Percentiles rank a stretch among this genome's conserved stretches.
Evolutionary conservation across 164 flowering plant genomes (phyloP).

Genomic region (Tetrastigma voinierianum): DNA sequence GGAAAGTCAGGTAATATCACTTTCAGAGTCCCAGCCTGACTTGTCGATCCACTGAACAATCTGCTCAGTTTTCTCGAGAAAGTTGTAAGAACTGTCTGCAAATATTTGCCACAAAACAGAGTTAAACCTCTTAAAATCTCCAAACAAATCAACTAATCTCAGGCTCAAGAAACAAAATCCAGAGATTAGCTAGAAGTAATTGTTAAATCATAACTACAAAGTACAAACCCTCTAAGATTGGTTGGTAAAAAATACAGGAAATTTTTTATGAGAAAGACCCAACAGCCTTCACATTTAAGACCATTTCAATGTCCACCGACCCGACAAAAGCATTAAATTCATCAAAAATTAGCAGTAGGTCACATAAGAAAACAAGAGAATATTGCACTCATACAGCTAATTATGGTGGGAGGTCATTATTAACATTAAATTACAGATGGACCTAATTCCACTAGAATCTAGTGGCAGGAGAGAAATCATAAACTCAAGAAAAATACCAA

Average conservation of each 20-base stretch:
- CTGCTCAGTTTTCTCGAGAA: slow-evolving; percentile 44
- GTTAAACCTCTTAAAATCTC: neutral
- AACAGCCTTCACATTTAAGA: neutral
- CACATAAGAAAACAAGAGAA: neutral
- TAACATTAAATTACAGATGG: neutral
- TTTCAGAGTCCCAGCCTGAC: slow-evolving; percentile 22
- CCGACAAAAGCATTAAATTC: neutral
- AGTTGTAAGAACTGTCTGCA: slow-evolving; percentile 43
- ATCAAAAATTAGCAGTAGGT: neutral
- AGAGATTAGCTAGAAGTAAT: neutral
- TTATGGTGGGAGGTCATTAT: slow-evolving; percentile 3
- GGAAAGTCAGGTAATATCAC: slow-evolving; percentile 58
- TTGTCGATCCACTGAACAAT: slow-evolving; percentile 27
- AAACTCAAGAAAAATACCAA: no score
- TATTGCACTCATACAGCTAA: neutral
- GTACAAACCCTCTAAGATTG: neutral
- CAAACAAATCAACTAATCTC: neutral
- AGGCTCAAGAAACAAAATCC: neutral
- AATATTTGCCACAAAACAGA: neutral
- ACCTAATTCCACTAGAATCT: no score
- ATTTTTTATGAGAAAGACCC: neutral
- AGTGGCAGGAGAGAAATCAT: no score
- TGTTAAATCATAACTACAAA: neutral
- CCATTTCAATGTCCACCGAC: neutral
- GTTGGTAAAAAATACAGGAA: neutral